Base-by-base conservation (phyloP, 192 early-diverging fungal species). In the Mortierella antarctica region DNA sequence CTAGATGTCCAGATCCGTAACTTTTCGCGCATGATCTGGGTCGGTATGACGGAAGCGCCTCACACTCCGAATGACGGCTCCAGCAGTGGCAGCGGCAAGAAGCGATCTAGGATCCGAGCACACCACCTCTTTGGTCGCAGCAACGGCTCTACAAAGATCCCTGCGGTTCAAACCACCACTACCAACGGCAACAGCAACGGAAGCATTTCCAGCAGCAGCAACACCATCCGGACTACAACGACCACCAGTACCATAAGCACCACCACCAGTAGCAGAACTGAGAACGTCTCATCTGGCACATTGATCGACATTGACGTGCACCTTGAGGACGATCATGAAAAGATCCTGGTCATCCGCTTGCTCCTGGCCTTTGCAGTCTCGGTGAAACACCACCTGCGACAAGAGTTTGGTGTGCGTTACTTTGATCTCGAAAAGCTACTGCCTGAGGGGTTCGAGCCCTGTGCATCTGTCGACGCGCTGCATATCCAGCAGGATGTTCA, bases 1-100 rank as follows among this genome's bases (percentile, higher is more conserved):
- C 68, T 96, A 48, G 86, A 88, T 65, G 87, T 89, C 41, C 86
- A 91, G 46, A 82, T 92, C 55, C 86, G 93, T 40, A 91, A 91
- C 75, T 79, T 90, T 54, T 83, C 92, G 44, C 87, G 93, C 17
- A 82, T 88, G 64, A 73, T 91, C 57, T 93, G 91, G 91, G 80
- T 92, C 45, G 84, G 86, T 17, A 76, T 86, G 67, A 67, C 70
- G 57, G 83, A 82, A 14, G 62, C 61, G 13, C 50, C 54, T 20
- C 67, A 78, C 40, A 10, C 6, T 8, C 20, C 23, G 39, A 54
- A 41, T 53, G 53, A 5, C 15, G 23, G 46, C 47, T 40, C 20
- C 15, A 20, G 57, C 39, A 47, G 14, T 5, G 40, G 20, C 41
- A 31, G 20, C 5, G 39, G 7, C 63, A 48, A 12, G 41, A 50